These are phyloP conservation scores for Vicia villosa DNA, from an alignment of 306 rosid species.

Conservation along the genomic window DNA sequence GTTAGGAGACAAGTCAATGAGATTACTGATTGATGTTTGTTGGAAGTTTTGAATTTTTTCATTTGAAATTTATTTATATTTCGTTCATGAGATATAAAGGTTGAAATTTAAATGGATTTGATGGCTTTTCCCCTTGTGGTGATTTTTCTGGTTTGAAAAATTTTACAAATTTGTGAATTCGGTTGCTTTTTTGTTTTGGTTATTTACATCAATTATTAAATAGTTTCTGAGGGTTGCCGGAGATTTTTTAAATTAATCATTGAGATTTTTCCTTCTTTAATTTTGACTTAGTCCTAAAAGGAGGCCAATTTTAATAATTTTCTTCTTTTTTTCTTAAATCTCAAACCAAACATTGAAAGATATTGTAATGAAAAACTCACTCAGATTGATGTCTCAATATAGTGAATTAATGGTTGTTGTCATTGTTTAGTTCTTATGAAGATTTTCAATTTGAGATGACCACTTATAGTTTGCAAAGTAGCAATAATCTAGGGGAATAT, in stretches of 20 bases:
- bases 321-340: too few relatives aligned
- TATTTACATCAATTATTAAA: background rate
- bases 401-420: background rate
- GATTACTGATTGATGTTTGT: background rate
- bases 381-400: too few relatives aligned
- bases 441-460: slow-evolving; percentile 8
- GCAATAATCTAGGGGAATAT: slow-evolving; percentile 4
- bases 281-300: too few relatives aligned
- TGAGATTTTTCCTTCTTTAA: background rate
- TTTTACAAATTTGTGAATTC: background rate
- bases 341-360: too few relatives aligned
- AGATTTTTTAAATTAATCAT: background rate
- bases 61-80: background rate
- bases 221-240: background rate
- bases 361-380: too few relatives aligned
- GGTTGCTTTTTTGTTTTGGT: background rate
- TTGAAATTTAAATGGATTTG: background rate
- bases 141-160: background rate
- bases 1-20: too few relatives aligned
- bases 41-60: background rate
- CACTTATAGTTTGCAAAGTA: background rate
- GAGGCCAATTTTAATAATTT: too few relatives aligned
- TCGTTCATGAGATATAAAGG: background rate
- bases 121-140: background rate
- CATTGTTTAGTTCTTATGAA: slow-evolving; percentile 18